Percentiles rank a stretch among this genome's conserved stretches.
These are phyloP conservation scores for Pichia nanzhaoensis DNA, from an alignment of 805 yeast genomes.

Conservation along the genomic window DNA sequence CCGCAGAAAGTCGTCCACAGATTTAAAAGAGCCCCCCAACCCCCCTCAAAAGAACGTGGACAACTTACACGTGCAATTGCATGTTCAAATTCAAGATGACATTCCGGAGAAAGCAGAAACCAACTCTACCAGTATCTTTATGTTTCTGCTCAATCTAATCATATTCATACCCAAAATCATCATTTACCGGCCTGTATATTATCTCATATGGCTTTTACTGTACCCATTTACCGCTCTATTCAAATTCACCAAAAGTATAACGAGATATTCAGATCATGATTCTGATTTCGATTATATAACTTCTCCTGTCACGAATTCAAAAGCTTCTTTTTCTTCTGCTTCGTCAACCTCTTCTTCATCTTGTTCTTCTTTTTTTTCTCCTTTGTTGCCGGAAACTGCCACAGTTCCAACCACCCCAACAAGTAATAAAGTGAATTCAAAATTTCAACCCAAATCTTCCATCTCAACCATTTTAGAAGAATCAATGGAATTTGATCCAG, in stretches of 20 bases:
- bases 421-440: neutral
- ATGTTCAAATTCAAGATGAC: too few relatives aligned
- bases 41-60: too few relatives aligned
- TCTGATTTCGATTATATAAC: neutral
- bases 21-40: too few relatives aligned
- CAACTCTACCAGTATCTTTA: neutral
- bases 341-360: neutral
- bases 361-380: neutral
- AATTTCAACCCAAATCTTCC: slow-evolving; percentile 1
- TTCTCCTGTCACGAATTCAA: neutral
- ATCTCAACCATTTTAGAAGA: slow-evolving; percentile 30
- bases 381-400: neutral
- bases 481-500: slow-evolving; percentile 30
- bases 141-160: neutral
- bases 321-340: neutral
- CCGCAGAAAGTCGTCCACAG: neutral
- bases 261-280: too few relatives aligned
- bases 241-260: too few relatives aligned
- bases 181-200: slow-evolving; percentile 5
- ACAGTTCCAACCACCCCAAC: neutral
- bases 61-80: too few relatives aligned
- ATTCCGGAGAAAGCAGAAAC: too few relatives aligned
- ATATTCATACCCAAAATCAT: slow-evolving; percentile 5
- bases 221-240: slow-evolving; percentile 3
- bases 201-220: neutral